Evolutionary conservation across 2,329 filamentous ascomycete genomes (phyloP).

Genomic region (Phyllosticta ampelicida): DNA sequence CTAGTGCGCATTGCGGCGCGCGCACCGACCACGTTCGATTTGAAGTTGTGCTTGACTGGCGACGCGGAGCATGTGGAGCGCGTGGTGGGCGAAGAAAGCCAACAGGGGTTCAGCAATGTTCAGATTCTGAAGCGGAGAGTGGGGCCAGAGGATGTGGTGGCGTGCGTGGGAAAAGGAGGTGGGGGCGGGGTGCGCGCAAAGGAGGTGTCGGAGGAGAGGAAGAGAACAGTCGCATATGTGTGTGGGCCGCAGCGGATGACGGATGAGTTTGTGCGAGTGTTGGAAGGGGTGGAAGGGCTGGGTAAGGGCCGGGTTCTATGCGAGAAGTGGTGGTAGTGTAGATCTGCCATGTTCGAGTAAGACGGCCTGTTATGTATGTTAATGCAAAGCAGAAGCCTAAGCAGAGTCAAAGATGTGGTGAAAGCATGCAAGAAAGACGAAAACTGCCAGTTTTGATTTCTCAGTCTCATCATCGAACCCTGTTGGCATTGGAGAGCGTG

Average conservation of each 20-base stretch:
- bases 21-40: background rate
- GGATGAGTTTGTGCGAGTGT: constrained; percentile 33
- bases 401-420: too few relatives aligned
- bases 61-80: constrained; percentile 2
- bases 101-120: background rate
- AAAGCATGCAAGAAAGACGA: too few relatives aligned
- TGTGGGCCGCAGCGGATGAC: constrained; percentile 41
- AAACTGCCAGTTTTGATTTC: too few relatives aligned
- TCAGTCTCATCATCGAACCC: too few relatives aligned
- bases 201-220: constrained; percentile 1
- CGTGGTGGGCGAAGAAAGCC: background rate
- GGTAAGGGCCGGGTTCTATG: constrained; percentile 31
- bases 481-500: too few relatives aligned
- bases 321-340: constrained; percentile 42
- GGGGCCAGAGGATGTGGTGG: background rate
- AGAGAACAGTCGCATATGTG: constrained; percentile 35
- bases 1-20: constrained; percentile 15
- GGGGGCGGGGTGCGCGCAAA: background rate
- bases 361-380: too few relatives aligned
- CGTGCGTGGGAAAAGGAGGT: background rate
- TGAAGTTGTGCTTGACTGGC: constrained; percentile 29
- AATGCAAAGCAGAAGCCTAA: too few relatives aligned
- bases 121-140: background rate
- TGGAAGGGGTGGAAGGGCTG: constrained; percentile 30
- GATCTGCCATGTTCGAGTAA: too few relatives aligned